Evolutionary conservation across 1,284 basidiomycete genomes (phyloP), one percentile per base, ranked within the genome.

Genomic region (Trichosporon inkin): DNA sequence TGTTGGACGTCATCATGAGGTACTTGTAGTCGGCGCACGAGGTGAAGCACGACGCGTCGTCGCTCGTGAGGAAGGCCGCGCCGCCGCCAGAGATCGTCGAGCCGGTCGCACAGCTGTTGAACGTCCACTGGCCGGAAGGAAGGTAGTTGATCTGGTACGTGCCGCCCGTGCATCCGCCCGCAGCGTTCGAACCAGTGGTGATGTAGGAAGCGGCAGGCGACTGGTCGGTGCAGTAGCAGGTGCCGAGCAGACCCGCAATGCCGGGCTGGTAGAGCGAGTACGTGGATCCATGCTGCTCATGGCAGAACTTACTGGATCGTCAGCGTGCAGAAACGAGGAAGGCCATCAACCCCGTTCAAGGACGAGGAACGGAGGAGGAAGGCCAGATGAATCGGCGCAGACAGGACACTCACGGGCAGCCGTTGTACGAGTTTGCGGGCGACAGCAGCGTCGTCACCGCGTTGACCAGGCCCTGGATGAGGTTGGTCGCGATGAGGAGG

Each of bases 181-280:
- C 32, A 6, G 44, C 7, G 40, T 56, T 37, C 16, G 17, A 20
- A 44, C 44, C 58, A 39, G 22, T 57, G 17, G 8, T 13, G 4
- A 52, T 55, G 17, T 41, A 44, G 7, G 3, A 13, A 7, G 54
- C 40, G 7, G 36, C 34, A 6, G 49, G 49, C 19, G 34, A 11
- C 5, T 0, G 0, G 49, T 37, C 34, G 34, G 55, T 40, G 47
- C 59, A 60, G 39, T 16, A 60, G 55, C 59, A 60, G 10, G 39
- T 53, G n/a, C 44, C 39, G 22, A 60, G 49, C 6, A 60, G 47
- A 11, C 59, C 59, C 4, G 38, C 40, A 17, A 56, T 37, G 13
- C 59, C 59, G 32, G 59, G 59, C 55, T 60, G 54, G 55, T 53
- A 60, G 32, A 53, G 17, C 13, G 59, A 60, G 47, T 51, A 56